These are phyloP conservation scores for Ogataea neopini DNA, from an alignment of 805 yeast genomes.

Conservation along the genomic window DNA sequence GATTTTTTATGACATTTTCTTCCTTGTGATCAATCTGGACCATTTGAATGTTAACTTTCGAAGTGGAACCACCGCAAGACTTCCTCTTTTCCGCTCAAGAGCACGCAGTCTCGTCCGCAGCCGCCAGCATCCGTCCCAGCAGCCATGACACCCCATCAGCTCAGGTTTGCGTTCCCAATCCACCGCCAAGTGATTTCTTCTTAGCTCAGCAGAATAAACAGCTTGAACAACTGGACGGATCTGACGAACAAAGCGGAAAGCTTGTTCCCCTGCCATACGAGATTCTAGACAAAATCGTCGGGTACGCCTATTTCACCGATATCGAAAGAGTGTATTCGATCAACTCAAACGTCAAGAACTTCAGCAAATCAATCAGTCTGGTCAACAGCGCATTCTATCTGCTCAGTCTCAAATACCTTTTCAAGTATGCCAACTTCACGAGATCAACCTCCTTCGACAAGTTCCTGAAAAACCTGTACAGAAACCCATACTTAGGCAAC, in stretches of 20 bases:
- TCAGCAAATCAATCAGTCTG: constrained; percentile 33
- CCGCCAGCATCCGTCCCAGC: background rate
- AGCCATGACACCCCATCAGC: background rate
- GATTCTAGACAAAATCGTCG: constrained; percentile 34
- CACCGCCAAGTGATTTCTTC: constrained; percentile 16
- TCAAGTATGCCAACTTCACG: constrained; percentile 70
- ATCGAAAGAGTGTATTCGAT: constrained; percentile 29
- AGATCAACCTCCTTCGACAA: constrained; percentile 79
- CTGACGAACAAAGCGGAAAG: constrained; percentile 11
- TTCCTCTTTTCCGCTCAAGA: constrained; percentile 10
- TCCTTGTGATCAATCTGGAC: too few relatives aligned
- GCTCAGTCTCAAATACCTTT: constrained; percentile 56
- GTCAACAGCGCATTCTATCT: constrained; percentile 61
- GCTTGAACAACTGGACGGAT: constrained; percentile 17
- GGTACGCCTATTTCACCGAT: constrained; percentile 33
- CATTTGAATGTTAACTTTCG: constrained; percentile 25
- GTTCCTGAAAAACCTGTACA: constrained; percentile 56
- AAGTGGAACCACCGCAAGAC: constrained; percentile 18
- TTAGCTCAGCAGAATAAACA: constrained; percentile 20
- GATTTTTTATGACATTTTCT: background rate
- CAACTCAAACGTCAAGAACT: constrained; percentile 32
- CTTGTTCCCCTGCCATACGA: constrained; percentile 35
- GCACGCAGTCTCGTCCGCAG: constrained; percentile 1
- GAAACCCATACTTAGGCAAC: constrained; percentile 50
- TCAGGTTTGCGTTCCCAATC: background rate